Base-by-base conservation (phyloP, 371 early-diverging fungal genomes). In the Rhizopus arrhizus region DNA sequence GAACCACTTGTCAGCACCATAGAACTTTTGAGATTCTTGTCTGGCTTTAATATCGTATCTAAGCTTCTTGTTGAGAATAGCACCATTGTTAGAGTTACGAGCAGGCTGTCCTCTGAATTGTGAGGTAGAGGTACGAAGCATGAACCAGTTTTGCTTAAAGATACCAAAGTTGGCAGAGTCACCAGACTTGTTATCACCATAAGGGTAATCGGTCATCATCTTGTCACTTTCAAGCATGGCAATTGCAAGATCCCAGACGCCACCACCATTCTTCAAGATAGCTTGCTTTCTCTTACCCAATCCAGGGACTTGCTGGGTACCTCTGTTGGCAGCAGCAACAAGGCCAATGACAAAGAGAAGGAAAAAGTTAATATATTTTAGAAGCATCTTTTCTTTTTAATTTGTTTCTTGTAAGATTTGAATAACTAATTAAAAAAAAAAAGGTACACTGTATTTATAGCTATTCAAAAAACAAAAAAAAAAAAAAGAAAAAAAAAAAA, bases 151-250 rank as follows among this genome's bases (percentile, higher is more conserved):
- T 47, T 56, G 57, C 22, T 56, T 56, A 12, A 56, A 56, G 11
- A 56, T 56, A 46, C 57, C 57, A 47, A 56, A 56, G 35, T 56
- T 56, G 28, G 57, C 36, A 56, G 57, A 34, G 12, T 56, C 57
- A 12, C 22, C 47, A 12, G 47, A 16, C 47, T 56, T 56, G 10
- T 35, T 46, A 11, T 56, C 57, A 35, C 57, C 57, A 7, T 56
- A 56, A 2, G 35, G 13, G 28, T 56, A 56, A 8, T 56, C 36
- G 1, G 57, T 56, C 9, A 12, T 22, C 57, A 56, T 32, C 3
- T 56, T 13, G 2, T 46, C 47, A 9, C 46, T 46, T 35, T 56
- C 57, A 47, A 47, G 57, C 57, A 56, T 56, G 36, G 57, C 47
- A 56, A 56, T 56, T 46, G 57, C 57, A 34, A 56, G 29, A 12